Evolutionary conservation across 352 stramenopile genomes (phyloP).

Genomic region (Phytophthora pluvialis): DNA sequence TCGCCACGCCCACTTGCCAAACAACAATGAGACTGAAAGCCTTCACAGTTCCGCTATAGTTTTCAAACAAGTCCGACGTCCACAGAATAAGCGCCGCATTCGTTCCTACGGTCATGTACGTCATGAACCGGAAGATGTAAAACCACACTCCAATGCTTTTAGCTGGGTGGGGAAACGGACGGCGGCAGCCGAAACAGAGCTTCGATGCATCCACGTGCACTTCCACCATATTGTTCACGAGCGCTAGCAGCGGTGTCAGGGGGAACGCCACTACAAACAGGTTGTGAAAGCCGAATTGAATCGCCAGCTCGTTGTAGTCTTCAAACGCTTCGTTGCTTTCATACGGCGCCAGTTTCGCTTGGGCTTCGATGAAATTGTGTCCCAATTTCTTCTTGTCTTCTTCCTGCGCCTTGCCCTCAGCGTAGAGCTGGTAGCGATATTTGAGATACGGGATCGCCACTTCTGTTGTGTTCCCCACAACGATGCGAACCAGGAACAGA

Average conservation of each 20-base stretch:
- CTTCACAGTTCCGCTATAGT: conserved; percentile 50
- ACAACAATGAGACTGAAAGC: conserved; percentile 64
- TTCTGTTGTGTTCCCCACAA: conserved; percentile 89
- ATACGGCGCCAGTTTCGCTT: conserved; percentile 74
- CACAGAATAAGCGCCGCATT: conserved; percentile 76
- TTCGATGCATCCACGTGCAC: conserved; percentile 82
- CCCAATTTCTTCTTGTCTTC: conserved; percentile 37
- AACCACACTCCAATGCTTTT: conserved; percentile 93
- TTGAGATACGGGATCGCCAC: conserved; percentile 82
- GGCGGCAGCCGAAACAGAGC: conserved; percentile 67
- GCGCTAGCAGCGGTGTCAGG: conserved; percentile 87
- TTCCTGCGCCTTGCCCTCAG: conserved; percentile 24
- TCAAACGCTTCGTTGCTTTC: conserved; percentile 77
- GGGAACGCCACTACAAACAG: conserved; percentile 94
- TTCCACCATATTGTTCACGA: conserved; percentile 91
- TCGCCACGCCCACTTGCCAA: conserved; percentile 62
- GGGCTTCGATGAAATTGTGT: conserved; percentile 75
- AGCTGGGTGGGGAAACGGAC: conserved; percentile 70
- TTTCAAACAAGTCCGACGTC: conserved; percentile 63
- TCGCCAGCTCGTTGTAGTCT: conserved; percentile 89
- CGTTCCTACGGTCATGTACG: conserved; percentile 70
- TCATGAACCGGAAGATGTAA: conserved; percentile 76
- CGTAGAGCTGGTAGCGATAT: conserved; percentile 60
- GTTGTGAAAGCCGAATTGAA: conserved; percentile 95
- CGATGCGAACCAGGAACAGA: conserved; percentile 91